Evolutionary conservation across 441 rosid species (phyloP), one percentile per base, ranked within the genome.

Genomic region (Gossypium lobatum): DNA sequence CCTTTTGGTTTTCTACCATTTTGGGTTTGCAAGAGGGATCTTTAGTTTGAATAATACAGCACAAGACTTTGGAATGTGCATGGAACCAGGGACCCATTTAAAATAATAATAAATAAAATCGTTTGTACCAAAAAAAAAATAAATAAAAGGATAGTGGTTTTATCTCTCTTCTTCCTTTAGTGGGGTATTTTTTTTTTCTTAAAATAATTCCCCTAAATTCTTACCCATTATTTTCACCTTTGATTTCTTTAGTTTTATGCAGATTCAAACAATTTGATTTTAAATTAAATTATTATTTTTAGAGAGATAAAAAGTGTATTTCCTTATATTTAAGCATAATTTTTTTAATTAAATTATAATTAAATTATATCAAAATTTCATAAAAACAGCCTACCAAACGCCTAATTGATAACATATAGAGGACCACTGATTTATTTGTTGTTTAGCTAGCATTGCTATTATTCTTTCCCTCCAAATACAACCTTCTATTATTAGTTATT

Each of bases 21-120:
- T 68, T 25, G 70, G 59, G 14, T n/a, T 66, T 59, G 34, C 13
- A 73, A 52, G 16, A 16, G 58, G 21, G 11, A 10, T 26, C 7
- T 71, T 14, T 28, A 16, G 66, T 64, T 64, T 77, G 76, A 77
- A 72, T 50, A 66, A 59, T 31, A 48, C 73, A 65, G 9, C 48
- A 62, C 20, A 58, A 14, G 61, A 55, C 13, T 39, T 46, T 23
- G 72, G n/a, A 55, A 54, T 14, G 17, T 16, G 17, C 73, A 66
- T 11, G 54, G 23, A 6, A 23, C 14, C 9, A 21, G 73, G 80
- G 73, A 55, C 76, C 76, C 45, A 17, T 9, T 45, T 1, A 18
- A 37, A 16, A 3, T 6, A n/a, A 61, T 4, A 21, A 52, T 52
- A 14, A 50, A 52, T 0, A 4, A 4, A 39, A 31, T 31, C 4